phyloP scores from a whole-genome alignment of 139 green algal species.

The Closterium sp. region DNA sequence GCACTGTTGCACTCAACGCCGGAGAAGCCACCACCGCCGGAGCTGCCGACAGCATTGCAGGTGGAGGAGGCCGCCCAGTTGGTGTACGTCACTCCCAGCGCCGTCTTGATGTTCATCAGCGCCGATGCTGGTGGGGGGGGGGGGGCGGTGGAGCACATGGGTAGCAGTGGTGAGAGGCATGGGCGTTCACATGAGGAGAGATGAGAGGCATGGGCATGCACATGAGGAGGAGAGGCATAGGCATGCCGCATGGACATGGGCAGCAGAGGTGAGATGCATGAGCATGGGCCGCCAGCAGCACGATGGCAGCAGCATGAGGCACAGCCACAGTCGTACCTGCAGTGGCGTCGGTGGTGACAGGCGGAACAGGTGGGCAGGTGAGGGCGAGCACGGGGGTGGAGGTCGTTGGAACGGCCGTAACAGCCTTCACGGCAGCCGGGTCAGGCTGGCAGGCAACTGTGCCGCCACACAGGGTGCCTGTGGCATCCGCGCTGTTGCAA shows the following conservation, averaged over 20 bases:
- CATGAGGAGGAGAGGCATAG: too few relatives aligned
- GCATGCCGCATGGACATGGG: too few relatives aligned
- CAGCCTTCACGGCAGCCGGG: background rate
- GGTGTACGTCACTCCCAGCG: background rate
- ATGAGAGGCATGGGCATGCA: too few relatives aligned
- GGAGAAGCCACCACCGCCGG: background rate
- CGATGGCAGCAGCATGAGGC: too few relatives aligned
- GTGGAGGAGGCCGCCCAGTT: background rate
- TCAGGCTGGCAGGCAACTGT: background rate
- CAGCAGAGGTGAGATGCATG: too few relatives aligned
- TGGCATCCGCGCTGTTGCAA: background rate
- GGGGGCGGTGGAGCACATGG: background rate
- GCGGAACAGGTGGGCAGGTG: background rate
- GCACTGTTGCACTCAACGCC: background rate
- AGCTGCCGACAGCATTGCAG: background rate
- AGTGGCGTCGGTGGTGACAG: background rate
- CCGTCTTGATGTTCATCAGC: background rate
- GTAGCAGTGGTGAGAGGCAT: background rate
- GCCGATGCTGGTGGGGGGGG: background rate
- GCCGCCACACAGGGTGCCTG: background rate
- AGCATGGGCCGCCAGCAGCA: background rate
- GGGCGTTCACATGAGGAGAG: too few relatives aligned
- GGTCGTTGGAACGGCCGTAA: background rate
- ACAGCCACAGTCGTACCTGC: background rate
- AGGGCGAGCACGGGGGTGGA: background rate